Base-by-base conservation (phyloP, 2,329 filamentous ascomycete genomes). In the Nigrospora osmanthi region DNA sequence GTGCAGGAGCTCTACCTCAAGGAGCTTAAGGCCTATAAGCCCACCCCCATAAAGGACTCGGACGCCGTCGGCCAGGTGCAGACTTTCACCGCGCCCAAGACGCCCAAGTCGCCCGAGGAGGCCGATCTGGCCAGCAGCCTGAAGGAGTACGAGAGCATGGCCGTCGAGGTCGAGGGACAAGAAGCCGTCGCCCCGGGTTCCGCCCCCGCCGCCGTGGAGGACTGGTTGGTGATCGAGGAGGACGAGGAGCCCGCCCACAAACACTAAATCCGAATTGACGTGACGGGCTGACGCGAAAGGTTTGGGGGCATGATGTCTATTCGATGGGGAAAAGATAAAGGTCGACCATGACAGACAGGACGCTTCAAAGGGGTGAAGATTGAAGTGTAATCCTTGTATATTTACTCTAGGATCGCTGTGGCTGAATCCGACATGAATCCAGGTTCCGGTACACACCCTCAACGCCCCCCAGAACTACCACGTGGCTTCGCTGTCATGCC, bases 1-100 rank as follows among this genome's bases (percentile, higher is more conserved):
- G 88, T 98, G 60, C 93, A 97, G 73, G 91, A 97, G 67, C 81
- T 98, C 64, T 98, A 98, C 79, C 83, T 98, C 59, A 86, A 85
- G 69, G 90, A 97, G 73, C 83, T 98, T 65, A 93, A 91, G 75
- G 81, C 82, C 71, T 97, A 95, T 85, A 97, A 97, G 81, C 75
- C 83, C 53, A 75, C 87, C 46, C 75, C 81, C 56, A 66, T 91
- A 72, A 95, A 96, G 78, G 78, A 89, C 53, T 80, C 81, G 60
- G 93, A 97, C 64, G 76, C 90, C 64, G 85, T 91, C 58, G 90
- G 88, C 65, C 86, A 95, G 59, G 93, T 97, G 59, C 87, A 93
- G 68, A 87, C 82, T 67, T 98, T 97, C 77, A 64, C 66, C 62
- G 66, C 84, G 54, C 93, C 93, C 60, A 82, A 86, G 68, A 70